phyloP scores from a whole-genome alignment of 1,139 yeast genomes.

The Hyphopichia khmerensis region DNA sequence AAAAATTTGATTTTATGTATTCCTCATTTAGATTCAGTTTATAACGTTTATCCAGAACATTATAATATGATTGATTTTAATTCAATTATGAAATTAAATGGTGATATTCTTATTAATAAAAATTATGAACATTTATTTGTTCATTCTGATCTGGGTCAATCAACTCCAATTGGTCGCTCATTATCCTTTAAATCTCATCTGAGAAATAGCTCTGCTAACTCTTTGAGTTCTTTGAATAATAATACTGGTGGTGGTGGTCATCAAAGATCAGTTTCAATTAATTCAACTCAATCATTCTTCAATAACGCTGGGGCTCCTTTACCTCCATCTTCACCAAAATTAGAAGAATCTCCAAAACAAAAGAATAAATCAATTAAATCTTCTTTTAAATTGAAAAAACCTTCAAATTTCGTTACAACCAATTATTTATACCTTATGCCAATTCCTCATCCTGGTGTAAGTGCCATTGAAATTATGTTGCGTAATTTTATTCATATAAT shows the following conservation, averaged over 20 bases:
- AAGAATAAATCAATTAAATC: conserved; percentile 4
- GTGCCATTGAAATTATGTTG: conserved; percentile 57
- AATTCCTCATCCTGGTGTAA: conserved; percentile 53
- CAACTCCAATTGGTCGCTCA: conserved; percentile 7
- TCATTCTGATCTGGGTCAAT: conserved; percentile 5
- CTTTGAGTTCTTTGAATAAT: neutral
- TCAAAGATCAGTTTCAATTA: conserved; percentile 22
- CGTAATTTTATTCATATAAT: conserved; percentile 52
- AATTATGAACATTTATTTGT: conserved; percentile 32
- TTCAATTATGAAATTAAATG: conserved; percentile 51
- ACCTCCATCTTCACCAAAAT: neutral
- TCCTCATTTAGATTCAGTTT: conserved; percentile 38
- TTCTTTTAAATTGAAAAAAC: conserved; percentile 23
- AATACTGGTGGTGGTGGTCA: conserved; percentile 9
- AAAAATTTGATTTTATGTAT: conserved; percentile 49
- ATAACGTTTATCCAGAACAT: conserved; percentile 56
- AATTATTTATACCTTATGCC: conserved; percentile 52
- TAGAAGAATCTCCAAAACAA: neutral
- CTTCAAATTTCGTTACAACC: conserved; percentile 31
- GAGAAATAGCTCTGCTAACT: conserved; percentile 4
- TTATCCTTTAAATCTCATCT: conserved; percentile 6
- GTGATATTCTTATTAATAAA: conserved; percentile 48
- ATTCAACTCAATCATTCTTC: conserved; percentile 26
- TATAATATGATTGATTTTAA: conserved; percentile 53
- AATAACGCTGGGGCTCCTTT: conserved; percentile 22